These are phyloP conservation scores for Solanum corneliomulleri DNA, from an alignment of 257 asterid genomes.

Conservation along the genomic window DNA sequence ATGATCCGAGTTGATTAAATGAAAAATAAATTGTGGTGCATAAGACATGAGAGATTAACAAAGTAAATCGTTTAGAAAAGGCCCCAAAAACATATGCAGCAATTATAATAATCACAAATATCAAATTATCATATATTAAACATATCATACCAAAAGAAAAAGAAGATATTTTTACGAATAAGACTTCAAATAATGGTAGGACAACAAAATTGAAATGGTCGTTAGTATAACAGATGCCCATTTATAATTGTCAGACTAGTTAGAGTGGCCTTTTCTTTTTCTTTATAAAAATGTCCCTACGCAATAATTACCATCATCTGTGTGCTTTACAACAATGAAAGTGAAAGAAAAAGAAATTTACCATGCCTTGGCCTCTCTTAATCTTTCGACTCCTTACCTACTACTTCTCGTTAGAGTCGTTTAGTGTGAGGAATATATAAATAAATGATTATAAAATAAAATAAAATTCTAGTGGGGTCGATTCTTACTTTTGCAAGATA, in stretches of 20 bases:
- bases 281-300: neutral
- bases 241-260: neutral
- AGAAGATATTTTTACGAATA: too few relatives aligned
- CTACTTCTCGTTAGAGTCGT: neutral
- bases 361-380: neutral
- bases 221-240: neutral
- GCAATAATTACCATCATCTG: neutral
- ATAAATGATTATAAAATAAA: too few relatives aligned
- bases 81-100: neutral
- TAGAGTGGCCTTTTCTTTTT: neutral
- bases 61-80: neutral
- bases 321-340: neutral
- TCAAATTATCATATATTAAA: too few relatives aligned
- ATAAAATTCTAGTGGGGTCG: fast-evolving
- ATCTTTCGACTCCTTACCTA: neutral
- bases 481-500: fast-evolving
- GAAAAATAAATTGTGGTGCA: neutral
- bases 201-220: neutral
- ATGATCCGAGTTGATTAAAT: neutral
- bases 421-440: too few relatives aligned
- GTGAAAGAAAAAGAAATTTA: neutral
- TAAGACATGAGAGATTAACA: neutral
- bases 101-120: neutral
- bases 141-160: too few relatives aligned
- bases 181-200: neutral